Base-by-base conservation (phyloP, 1,139 yeast species). In the Casaregolazyma lundiana region DNA sequence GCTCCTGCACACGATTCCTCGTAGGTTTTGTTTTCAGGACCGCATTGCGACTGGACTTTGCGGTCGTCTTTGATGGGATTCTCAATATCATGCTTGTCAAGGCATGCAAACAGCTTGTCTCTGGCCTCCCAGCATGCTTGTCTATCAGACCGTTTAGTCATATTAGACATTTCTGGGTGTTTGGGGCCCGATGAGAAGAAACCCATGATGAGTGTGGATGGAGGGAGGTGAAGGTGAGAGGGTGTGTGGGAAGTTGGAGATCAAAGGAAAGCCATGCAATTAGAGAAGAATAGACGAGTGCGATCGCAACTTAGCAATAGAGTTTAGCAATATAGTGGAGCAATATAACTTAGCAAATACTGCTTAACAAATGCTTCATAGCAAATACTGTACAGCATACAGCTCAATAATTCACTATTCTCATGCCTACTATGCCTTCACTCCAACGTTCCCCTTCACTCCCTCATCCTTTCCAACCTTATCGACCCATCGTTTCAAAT, bases 91-190 rank as follows among this genome's bases (percentile, higher is more conserved):
- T 76, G 67, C 49, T 65, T 70, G 59, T 81, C 85, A 40, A 83
- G 65, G 58, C 90, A 83, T 2, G 62, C 66, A 54, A 80, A 80
- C 57, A 69, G 81, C 20, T 56, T 54, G 58, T 83, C 90, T 49
- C 90, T 70, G 15, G 83, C 69, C 35, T 76, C 82, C 89, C 89
- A 83, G 65, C 90, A 83, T 51, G 66, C 65, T 54, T 75, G 71
- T 50, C 88, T 71, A 47, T 75, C 71, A 21, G 72, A 64, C 49
- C 65, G 60, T 53, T 83, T 72, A 52, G 72, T 73, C 51, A 81
- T 80, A 24, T 39, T 41, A 15, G 36, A 13, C 15, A 26, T 42
- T 38, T 43, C 41, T 18, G 26, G 36, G 16, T 36, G 20, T 26
- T 22, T 17, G 26, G 32, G 37, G 18, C 29, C 29, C 6, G 47